Conservation (phyloP, 129 eudicot genomes). For the Flaveria brownii region DNA sequence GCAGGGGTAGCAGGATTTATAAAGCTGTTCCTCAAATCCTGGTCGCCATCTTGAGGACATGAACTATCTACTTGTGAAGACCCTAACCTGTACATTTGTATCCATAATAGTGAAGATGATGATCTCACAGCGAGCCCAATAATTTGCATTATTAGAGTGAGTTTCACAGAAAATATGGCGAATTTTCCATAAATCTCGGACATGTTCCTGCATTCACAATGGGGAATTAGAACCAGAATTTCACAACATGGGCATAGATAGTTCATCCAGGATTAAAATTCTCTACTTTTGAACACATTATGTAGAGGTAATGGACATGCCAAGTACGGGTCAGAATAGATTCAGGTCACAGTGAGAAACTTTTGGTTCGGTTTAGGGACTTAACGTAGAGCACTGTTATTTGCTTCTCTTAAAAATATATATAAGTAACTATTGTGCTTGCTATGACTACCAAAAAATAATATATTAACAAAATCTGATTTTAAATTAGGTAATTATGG, state of each 20-base stretch:
- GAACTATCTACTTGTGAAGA: constrained; percentile 59
- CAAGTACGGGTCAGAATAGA: neutral
- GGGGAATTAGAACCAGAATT: constrained; percentile 23
- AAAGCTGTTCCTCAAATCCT: constrained; percentile 81
- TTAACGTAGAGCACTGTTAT: neutral
- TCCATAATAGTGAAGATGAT: constrained; percentile 76
- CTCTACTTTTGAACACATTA: constrained; percentile 6
- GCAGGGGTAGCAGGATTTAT: constrained; percentile 76
- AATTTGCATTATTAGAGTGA: constrained; percentile 75
- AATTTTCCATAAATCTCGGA: constrained; percentile 64
- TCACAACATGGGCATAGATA: constrained; percentile 10
- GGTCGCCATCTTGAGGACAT: constrained; percentile 65
- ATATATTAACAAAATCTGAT: neutral
- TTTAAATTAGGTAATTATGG: neutral
- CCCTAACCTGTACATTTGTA: constrained; percentile 96
- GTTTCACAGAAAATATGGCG: constrained; percentile 61
- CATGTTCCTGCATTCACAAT: constrained; percentile 59
- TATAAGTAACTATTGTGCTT: neutral
- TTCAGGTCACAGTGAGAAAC: neutral
- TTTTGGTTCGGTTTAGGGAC: neutral
- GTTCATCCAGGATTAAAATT: neutral
- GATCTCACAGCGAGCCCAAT: constrained; percentile 68
- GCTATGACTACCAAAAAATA: neutral
- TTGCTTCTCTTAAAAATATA: neutral
- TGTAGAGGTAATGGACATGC: neutral